phyloP scores from a whole-genome alignment of 129 eudicot genomes.

The Cynara cardunculus region DNA sequence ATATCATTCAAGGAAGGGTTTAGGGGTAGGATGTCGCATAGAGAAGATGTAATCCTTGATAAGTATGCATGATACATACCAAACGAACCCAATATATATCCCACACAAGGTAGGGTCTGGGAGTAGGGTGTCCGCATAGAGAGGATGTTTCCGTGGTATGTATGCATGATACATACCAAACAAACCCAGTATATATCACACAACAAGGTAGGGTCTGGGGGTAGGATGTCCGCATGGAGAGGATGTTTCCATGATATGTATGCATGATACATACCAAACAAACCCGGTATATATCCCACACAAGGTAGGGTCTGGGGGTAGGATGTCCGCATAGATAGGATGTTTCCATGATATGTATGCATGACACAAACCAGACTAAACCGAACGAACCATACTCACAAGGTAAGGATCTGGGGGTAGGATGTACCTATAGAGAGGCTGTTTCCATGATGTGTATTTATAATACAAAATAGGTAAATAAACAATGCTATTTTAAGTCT shows the following conservation, averaged over 20 bases:
- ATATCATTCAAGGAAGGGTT: too few species aligned
- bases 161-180: constrained; percentile 12
- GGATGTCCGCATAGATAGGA: not conserved
- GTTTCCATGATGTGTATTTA: not conserved
- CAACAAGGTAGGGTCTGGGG: not conserved
- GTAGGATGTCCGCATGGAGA: not conserved
- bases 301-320: not conserved
- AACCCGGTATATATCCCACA: too few species aligned
- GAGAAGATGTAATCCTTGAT: too few species aligned
- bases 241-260: not conserved
- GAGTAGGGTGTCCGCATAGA: not conserved
- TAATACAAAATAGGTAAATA: constrained; percentile 6
- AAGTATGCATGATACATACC: not conserved
- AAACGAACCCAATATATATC: not conserved
- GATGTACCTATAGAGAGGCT: not conserved
- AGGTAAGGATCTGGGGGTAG: not conserved
- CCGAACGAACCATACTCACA: not conserved
- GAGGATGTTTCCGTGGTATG: not conserved
- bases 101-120: not conserved
- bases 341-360: not conserved
- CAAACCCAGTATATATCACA: not conserved
- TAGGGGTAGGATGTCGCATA: too few species aligned
- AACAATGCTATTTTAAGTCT: constrained; percentile 15
- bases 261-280: constrained; percentile 14
- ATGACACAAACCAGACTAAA: constrained; percentile 10